Base-by-base conservation (phyloP, 192 early-diverging fungal genomes). In the Borealophlyctis nickersoniae region DNA sequence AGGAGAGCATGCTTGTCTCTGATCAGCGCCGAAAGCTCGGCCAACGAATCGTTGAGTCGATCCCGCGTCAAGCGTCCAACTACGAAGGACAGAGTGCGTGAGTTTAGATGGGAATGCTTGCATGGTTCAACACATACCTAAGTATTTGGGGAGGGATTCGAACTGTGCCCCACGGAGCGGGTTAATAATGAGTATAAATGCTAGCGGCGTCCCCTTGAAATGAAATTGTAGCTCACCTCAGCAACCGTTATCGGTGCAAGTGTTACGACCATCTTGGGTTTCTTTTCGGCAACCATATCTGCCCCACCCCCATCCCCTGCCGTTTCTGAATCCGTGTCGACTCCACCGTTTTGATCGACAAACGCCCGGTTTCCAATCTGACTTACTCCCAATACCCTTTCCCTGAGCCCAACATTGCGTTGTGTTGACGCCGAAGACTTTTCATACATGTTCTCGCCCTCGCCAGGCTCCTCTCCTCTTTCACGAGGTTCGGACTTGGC, bases 1-100 rank as follows among this genome's bases (percentile, higher is more conserved):
- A 81, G 39, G 3, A 73, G 31, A 3, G 65, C 62, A 28, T 78
- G 61, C 58, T 76, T 81, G 36, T 76, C 73, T 28, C 48, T 14
- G 29, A 78, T n/a, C n/a, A 76, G 49, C 49, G 51, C 56, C 33
- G 75, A 67, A 35, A 81, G 56, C 11, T 76, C 71, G 24, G 61
- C 13, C 28, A 81, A 32, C 7, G 36, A 34, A 31, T 50, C 62
- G 70, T 81, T 81, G 30, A 81, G 28, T 49, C 72, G 71, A 28
- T 68, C 68, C 13, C 60, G 69, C 7, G 73, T 76, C 0, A 77
- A 30, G 3, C 79, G 51, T 16, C 73, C 66, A 26, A 75, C 72
- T 74, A 45, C 26, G 30, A 58, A 2, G 67, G n/a, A 68, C 19
- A 3, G 24, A 3, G 27, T 30, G 55, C 22, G 13, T 26, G 35